Conservation (phyloP, 2,329 filamentous ascomycete genomes). For the Didymella glomerata region DNA sequence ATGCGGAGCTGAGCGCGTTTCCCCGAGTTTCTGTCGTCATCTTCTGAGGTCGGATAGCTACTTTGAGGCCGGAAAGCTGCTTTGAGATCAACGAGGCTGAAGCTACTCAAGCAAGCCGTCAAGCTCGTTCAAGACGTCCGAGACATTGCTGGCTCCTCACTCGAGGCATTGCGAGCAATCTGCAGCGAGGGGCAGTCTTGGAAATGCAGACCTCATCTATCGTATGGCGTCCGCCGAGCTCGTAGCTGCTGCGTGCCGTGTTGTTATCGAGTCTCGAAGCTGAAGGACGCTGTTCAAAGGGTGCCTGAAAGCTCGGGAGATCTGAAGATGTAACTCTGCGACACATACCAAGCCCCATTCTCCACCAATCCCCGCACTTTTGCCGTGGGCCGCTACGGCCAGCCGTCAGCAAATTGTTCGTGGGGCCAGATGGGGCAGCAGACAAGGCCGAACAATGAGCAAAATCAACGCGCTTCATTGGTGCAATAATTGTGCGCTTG, state of each 20-base stretch:
- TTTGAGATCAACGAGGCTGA: constrained; percentile 2
- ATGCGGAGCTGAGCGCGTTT: constrained; percentile 16
- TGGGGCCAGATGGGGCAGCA: constrained; percentile 37
- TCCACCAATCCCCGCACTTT: constrained; percentile 44
- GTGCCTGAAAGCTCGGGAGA: constrained; percentile 20
- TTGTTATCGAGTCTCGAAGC: constrained; percentile 18
- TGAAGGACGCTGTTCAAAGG: constrained; percentile 18
- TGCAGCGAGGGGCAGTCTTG: constrained; percentile 18
- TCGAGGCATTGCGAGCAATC: constrained; percentile 11
- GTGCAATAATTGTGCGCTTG: constrained; percentile 40
- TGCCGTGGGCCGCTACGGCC: constrained; percentile 18
- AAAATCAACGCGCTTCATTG: constrained; percentile 29
- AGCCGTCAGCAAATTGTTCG: constrained; percentile 38
- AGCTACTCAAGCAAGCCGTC: constrained; percentile 16
- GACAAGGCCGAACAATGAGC: constrained; percentile 21
- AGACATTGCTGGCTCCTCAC: constrained; percentile 6
- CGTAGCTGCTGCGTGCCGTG: constrained; percentile 15
- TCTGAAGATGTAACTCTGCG: constrained; percentile 11
- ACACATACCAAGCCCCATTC: constrained; percentile 27
- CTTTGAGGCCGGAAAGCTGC: constrained; percentile 4
- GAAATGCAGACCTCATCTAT: constrained; percentile 16
- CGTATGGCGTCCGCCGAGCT: constrained; percentile 21
- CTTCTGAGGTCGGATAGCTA: constrained; percentile 3
- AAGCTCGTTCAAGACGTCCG: constrained; percentile 17
- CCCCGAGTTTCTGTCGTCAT: constrained; percentile 6